Conservation (phyloP, 2,329 filamentous ascomycete genomes). For the Hypoxylon sp. region DNA sequence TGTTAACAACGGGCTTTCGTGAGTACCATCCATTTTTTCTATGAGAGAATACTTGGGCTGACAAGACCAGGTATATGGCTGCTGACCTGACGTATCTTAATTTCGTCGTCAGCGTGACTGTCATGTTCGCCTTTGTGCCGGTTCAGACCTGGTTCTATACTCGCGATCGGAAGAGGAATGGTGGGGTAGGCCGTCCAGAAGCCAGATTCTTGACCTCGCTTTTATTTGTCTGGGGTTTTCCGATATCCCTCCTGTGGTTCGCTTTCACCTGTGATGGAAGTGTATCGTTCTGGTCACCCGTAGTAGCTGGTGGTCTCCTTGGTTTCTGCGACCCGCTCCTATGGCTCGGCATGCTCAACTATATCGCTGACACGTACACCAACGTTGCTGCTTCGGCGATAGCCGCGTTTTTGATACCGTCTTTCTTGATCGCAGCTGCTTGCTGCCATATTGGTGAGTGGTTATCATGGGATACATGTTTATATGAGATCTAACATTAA, state of each 20-base stretch:
- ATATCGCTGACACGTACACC: constrained; percentile 60
- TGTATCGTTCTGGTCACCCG: constrained; percentile 58
- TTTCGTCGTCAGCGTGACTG: constrained; percentile 59
- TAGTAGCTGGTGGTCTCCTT: constrained; percentile 58
- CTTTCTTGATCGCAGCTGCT: constrained; percentile 59
- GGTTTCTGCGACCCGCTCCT: constrained; percentile 61
- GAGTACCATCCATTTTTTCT: constrained; percentile 29
- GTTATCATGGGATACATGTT: not conserved
- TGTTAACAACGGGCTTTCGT: constrained; percentile 59
- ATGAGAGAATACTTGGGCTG: constrained; percentile 11
- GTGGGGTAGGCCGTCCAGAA: constrained; percentile 57
- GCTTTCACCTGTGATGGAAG: constrained; percentile 59
- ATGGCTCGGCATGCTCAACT: constrained; percentile 61
- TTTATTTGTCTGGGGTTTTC: constrained; percentile 61
- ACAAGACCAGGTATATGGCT: constrained; percentile 52
- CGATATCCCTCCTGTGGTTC: constrained; percentile 60
- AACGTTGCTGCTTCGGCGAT: constrained; percentile 60
- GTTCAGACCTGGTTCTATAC: constrained; percentile 60
- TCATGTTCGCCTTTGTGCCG: constrained; percentile 60
- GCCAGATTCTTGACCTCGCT: constrained; percentile 60
- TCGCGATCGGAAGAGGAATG: constrained; percentile 56
- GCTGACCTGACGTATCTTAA: constrained; percentile 61
- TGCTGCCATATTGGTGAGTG: constrained; percentile 58
- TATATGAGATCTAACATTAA: constrained; percentile 18
- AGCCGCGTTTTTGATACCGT: constrained; percentile 61